A percentile compares a stretch with the other conserved stretches of the same genome.
Evolutionary conservation across 179 eudicot species (phyloP).

Genomic region (Spinacia oleracea): DNA sequence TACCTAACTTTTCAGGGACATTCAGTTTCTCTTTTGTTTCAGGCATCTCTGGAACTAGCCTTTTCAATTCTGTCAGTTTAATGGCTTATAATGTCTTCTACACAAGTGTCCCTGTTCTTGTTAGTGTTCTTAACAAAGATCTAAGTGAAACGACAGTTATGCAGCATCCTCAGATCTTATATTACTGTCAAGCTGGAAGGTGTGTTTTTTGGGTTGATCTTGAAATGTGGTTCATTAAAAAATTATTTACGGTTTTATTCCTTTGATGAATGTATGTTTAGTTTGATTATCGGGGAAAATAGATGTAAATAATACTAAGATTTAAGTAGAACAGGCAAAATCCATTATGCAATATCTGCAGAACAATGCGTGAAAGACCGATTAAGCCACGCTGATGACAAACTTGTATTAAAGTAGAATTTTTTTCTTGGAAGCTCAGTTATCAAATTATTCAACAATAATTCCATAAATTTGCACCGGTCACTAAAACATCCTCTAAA

Average conservation of each 20-base stretch:
- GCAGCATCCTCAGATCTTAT: slow-evolving; percentile 98
- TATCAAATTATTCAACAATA: background rate
- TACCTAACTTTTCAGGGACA: slow-evolving; percentile 39
- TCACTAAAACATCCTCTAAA: background rate
- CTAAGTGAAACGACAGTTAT: slow-evolving; percentile 88
- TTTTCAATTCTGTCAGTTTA: slow-evolving; percentile 95
- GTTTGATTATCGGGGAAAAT: no score
- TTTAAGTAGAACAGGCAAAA: background rate
- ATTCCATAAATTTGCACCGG: background rate
- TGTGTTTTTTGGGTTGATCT: slow-evolving; percentile 20
- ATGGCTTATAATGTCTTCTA: slow-evolving; percentile 99
- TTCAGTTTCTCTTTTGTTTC: slow-evolving; percentile 94
- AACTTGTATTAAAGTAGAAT: background rate
- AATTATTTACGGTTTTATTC: background rate
- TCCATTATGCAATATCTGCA: background rate
- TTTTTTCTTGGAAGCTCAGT: background rate
- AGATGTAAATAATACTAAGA: no score
- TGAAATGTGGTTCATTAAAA: background rate
- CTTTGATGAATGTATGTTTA: slow-evolving; percentile 2
- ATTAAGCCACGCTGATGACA: background rate
- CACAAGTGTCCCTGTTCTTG: slow-evolving; percentile 93
- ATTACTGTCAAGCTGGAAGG: slow-evolving; percentile 99
- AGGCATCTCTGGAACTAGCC: slow-evolving; percentile 98
- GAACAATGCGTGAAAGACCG: background rate
- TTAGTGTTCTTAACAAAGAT: slow-evolving; percentile 93